A percentile compares a stretch with the other conserved stretches of the same genome.
Conservation (phyloP, 2,329 filamentous ascomycete genomes). For the Blumeria graminis region DNA sequence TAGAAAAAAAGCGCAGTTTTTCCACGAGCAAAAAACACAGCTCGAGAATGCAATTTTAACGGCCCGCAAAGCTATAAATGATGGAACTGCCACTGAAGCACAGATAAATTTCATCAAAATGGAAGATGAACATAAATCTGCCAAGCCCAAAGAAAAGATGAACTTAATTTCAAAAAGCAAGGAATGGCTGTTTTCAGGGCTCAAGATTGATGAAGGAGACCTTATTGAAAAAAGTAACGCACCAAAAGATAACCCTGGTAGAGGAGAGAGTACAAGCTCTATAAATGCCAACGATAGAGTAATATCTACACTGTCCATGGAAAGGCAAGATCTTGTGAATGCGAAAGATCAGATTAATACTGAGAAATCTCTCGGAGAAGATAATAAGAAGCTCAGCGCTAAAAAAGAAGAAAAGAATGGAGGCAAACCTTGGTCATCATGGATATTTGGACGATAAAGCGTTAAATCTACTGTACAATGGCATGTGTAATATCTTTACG, state of each 20-base stretch:
- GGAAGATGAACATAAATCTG: constrained; percentile 28
- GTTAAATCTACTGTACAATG: not conserved
- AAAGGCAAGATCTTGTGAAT: constrained; percentile 11
- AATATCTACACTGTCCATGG: constrained; percentile 10
- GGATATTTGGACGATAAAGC: constrained; percentile 6
- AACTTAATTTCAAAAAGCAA: constrained; percentile 11
- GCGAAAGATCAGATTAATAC: constrained; percentile 13
- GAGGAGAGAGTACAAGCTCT: constrained; percentile 9
- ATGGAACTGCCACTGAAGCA: constrained; percentile 23
- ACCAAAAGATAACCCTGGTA: constrained; percentile 8
- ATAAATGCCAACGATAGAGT: constrained; percentile 11
- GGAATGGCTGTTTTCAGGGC: constrained; percentile 14
- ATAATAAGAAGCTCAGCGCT: constrained; percentile 7
- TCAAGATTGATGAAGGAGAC: constrained; percentile 14
- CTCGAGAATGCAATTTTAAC: constrained; percentile 20
- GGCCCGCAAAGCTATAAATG: constrained; percentile 19
- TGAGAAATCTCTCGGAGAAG: constrained; percentile 12
- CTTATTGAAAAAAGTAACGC: constrained; percentile 9
- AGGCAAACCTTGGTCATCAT: constrained; percentile 8
- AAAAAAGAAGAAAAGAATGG: constrained; percentile 4
- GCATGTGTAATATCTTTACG: too few relatives aligned
- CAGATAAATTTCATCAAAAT: constrained; percentile 25
- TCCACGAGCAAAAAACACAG: constrained; percentile 23
- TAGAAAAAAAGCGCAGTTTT: constrained; percentile 35
- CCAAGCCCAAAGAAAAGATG: constrained; percentile 11